Conservation (phyloP, 305 asterid species). For the Fraxinus albicans region DNA sequence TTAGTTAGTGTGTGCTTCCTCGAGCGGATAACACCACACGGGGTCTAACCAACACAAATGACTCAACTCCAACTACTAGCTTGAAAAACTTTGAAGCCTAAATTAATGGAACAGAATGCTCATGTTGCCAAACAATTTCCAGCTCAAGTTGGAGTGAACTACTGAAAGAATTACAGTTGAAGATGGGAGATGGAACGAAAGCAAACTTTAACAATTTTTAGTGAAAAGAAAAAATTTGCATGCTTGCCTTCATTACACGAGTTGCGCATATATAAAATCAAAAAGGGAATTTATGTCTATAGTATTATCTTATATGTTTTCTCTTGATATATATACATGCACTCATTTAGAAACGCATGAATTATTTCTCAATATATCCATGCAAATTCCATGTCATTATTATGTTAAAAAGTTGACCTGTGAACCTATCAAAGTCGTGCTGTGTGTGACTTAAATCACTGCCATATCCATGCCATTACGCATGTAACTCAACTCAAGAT, state of each 20-base stretch:
- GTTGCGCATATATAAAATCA: neutral
- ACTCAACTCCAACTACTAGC: neutral
- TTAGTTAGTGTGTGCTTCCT: neutral
- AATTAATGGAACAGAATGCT: neutral
- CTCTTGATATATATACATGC: neutral
- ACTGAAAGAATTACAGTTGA: neutral
- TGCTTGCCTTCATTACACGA: neutral
- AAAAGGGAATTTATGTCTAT: neutral
- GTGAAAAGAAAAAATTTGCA: neutral
- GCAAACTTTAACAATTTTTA: neutral
- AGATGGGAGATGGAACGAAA: neutral
- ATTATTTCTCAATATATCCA: neutral
- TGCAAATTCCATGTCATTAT: neutral
- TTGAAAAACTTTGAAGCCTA: neutral
- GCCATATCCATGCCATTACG: neutral
- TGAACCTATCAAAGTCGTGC: neutral
- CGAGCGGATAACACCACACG: neutral
- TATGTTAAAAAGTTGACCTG: neutral
- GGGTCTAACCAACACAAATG: neutral
- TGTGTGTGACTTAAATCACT: neutral
- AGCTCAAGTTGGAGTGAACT: neutral
- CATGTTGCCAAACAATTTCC: neutral
- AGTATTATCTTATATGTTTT: neutral
- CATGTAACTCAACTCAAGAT: neutral
- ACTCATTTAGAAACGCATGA: neutral